Percentiles rank a stretch among this genome's conserved stretches.
Evolutionary conservation across 805 yeast species (phyloP).

Genomic region (Zygoascus bituminiphila): DNA sequence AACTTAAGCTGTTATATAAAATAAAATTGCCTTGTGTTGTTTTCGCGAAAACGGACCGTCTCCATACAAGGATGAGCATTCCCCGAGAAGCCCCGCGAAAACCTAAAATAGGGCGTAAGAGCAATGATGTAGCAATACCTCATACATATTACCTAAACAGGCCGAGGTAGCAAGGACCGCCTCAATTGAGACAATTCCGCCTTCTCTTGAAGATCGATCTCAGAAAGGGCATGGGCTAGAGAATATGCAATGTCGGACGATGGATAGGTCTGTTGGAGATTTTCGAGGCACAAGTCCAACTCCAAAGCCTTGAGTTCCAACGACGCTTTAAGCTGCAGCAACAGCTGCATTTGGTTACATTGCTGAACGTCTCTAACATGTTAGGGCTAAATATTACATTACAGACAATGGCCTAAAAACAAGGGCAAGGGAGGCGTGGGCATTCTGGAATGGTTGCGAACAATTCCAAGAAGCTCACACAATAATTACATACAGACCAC

Average conservation of each 20-base stretch:
- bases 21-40: too few relatives aligned
- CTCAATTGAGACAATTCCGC: background rate
- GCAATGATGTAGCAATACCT: too few relatives aligned
- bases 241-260: background rate
- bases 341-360: background rate
- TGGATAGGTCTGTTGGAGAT: background rate
- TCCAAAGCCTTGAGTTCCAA: background rate
- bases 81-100: too few relatives aligned
- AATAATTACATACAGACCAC: background rate
- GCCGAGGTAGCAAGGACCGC: background rate
- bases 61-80: too few relatives aligned
- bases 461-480: too few relatives aligned
- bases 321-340: background rate
- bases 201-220: background rate
- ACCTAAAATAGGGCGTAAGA: too few relatives aligned
- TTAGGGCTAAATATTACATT: too few relatives aligned
- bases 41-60: too few relatives aligned
- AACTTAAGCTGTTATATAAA: too few relatives aligned
- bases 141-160: background rate
- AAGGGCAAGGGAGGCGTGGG: too few relatives aligned
- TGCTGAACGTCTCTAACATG: background rate
- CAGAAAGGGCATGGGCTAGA: background rate
- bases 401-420: too few relatives aligned
- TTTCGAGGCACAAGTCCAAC: background rate
- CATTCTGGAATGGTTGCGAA: too few relatives aligned